Conservation (phyloP, 1,284 basidiomycete species). For the Puccinia hordei region DNA sequence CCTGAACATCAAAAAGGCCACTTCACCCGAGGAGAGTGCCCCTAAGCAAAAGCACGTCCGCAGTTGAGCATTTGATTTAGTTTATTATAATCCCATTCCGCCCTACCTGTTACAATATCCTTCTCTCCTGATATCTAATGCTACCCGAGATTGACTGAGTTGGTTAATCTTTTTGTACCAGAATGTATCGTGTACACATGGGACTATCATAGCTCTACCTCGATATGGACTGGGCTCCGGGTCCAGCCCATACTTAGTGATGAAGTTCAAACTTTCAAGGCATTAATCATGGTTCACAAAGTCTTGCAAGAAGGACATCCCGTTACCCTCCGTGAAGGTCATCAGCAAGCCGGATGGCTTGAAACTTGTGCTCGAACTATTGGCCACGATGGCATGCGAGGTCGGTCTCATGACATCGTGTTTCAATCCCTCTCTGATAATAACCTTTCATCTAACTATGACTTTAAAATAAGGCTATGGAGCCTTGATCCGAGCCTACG, state of each 20-base stretch:
- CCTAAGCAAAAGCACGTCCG: conserved; percentile 97
- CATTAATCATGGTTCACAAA: conserved; percentile 91
- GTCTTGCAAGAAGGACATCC: conserved; percentile 93
- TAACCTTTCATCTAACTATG: conserved; percentile 23
- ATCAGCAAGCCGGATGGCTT: conserved; percentile 92
- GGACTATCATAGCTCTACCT: conserved; percentile 96
- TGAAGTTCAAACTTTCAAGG: conserved; percentile 95
- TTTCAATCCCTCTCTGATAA: conserved; percentile 7
- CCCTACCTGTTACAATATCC: neutral
- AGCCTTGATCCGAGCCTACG: conserved; percentile 86
- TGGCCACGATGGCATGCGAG: conserved; percentile 74
- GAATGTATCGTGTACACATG: conserved; percentile 97
- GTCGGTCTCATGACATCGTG: conserved; percentile 61
- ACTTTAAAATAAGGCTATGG: conserved; percentile 71
- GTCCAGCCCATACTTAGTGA: conserved; percentile 92
- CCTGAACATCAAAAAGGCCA: conserved; percentile 94
- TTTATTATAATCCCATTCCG: neutral
- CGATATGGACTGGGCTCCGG: conserved; percentile 91
- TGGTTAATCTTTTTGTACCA: conserved; percentile 59
- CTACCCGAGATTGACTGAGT: neutral
- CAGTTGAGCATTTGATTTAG: conserved; percentile 67
- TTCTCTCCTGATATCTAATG: no score
- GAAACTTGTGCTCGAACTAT: conserved; percentile 91
- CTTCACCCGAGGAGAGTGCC: conserved; percentile 84
- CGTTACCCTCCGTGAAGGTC: conserved; percentile 86